phyloP scores from a whole-genome alignment of 306 rosid genomes.

The Sphenostylis stenocarpa region DNA sequence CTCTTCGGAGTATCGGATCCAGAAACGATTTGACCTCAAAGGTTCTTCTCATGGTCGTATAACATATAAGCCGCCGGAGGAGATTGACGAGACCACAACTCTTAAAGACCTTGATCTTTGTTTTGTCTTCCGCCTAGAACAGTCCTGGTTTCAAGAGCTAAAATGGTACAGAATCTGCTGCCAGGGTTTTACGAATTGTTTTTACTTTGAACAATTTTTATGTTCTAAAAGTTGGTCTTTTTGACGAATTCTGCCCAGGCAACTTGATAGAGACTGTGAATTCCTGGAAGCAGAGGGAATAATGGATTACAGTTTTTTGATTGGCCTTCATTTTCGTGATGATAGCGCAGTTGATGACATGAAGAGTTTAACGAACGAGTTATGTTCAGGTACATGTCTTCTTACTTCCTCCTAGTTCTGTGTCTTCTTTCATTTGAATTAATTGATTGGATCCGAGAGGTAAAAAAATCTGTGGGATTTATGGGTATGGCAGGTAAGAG shows the following conservation, averaged over 20 bases:
- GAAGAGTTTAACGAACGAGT: slow-evolving; percentile 24
- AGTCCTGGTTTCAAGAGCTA: slow-evolving; percentile 58
- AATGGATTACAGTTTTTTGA: slow-evolving; percentile 61
- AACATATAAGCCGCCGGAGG: slow-evolving; percentile 47
- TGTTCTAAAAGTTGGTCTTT: slow-evolving; percentile 13
- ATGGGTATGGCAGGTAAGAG: slow-evolving; percentile 42
- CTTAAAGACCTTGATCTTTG: slow-evolving; percentile 60
- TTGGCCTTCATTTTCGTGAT: slow-evolving; percentile 56
- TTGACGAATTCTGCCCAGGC: slow-evolving; percentile 44
- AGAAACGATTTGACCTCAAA: slow-evolving; percentile 57
- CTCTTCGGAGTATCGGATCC: slow-evolving; percentile 55
- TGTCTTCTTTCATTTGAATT: not conserved
- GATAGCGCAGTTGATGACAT: slow-evolving; percentile 38
- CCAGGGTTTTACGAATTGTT: not conserved
- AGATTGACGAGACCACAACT: slow-evolving; percentile 59
- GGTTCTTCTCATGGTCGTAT: slow-evolving; percentile 60
- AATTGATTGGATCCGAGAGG: slow-evolving; percentile 8
- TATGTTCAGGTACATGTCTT: slow-evolving; percentile 35
- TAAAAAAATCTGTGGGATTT: slow-evolving; percentile 2
- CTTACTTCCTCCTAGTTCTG: slow-evolving; percentile 23
- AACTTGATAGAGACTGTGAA: slow-evolving; percentile 57
- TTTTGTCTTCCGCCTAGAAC: slow-evolving; percentile 51
- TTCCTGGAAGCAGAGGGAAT: slow-evolving; percentile 59
- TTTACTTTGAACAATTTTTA: not conserved
- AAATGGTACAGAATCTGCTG: slow-evolving; percentile 40